A percentile compares a stretch with the other conserved stretches of the same genome.
Evolutionary conservation across 176 grass and related monocot genomes (phyloP).

Genomic region (Lolium rigidum): DNA sequence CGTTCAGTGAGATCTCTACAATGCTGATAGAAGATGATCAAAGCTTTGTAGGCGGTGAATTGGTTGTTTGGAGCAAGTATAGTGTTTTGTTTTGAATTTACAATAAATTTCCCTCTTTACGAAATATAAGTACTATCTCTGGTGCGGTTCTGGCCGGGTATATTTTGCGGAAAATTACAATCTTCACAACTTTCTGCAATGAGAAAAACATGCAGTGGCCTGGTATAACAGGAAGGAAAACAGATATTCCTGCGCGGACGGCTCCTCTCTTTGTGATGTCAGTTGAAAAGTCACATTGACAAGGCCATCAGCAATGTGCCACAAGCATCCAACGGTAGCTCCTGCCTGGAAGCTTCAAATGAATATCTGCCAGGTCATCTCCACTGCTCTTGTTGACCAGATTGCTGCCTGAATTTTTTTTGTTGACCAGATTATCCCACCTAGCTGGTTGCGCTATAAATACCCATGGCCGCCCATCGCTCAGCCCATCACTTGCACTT

Average conservation of each 20-base stretch:
- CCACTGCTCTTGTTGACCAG: conserved; percentile 35
- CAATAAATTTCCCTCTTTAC: too few relatives aligned
- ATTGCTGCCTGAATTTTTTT: background rate
- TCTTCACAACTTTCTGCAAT: too few relatives aligned
- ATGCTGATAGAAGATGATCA: too few relatives aligned
- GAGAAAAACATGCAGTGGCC: too few relatives aligned
- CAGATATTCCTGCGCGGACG: background rate
- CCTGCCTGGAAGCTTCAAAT: conserved; percentile 48
- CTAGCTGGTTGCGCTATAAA: conserved; percentile 30
- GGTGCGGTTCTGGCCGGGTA: too few relatives aligned
- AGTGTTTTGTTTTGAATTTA: too few relatives aligned
- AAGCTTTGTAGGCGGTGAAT: too few relatives aligned
- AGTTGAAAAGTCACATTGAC: conserved; percentile 32
- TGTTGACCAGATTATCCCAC: background rate
- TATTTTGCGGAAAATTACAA: too few relatives aligned
- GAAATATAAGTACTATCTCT: too few relatives aligned
- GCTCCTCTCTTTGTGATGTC: background rate
- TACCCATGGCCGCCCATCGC: conserved; percentile 14
- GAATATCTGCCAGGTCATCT: background rate
- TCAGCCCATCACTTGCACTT: conserved; percentile 33
- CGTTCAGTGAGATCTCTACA: too few relatives aligned
- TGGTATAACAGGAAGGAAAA: too few relatives aligned
- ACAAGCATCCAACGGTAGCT: conserved; percentile 26
- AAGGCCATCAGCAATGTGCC: conserved; percentile 29
- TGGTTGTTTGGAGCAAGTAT: too few relatives aligned